These are phyloP conservation scores for Coprinopsis sp. DNA, from an alignment of 768 basidiomycete species.

Conservation along the genomic window DNA sequence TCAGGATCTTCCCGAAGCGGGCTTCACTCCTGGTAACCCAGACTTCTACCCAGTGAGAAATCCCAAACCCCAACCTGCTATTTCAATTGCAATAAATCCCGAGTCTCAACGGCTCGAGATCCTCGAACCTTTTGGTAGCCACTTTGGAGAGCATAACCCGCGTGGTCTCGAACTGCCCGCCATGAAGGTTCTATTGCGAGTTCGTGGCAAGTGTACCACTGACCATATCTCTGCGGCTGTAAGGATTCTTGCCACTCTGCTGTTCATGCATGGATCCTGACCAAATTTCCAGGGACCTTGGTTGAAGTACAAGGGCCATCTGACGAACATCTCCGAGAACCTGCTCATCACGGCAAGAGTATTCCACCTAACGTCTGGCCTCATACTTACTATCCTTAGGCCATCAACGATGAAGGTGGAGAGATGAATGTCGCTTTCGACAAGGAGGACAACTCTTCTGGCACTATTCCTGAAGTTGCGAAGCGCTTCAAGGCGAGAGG, in stretches of 20 bases:
- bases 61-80: conserved; percentile 72
- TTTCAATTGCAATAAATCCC: conserved; percentile 70
- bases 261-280: background rate
- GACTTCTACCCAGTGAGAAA: conserved; percentile 73
- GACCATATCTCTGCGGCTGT: conserved; percentile 98
- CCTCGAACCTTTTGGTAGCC: conserved; percentile 78
- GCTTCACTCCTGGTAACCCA: conserved; percentile 73
- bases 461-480: conserved; percentile 87
- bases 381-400: conserved; percentile 34
- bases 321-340: conserved; percentile 96
- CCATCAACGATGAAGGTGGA: conserved; percentile 91
- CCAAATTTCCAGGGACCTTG: conserved; percentile 70
- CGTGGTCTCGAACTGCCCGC: conserved; percentile 71
- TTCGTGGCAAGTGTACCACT: conserved; percentile 98
- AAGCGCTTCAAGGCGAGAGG: conserved; percentile 79
- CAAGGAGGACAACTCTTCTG: conserved; percentile 52
- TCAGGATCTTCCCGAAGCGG: conserved; percentile 74
- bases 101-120: conserved; percentile 83
- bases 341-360: conserved; percentile 76
- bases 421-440: conserved; percentile 92
- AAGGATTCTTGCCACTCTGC: conserved; percentile 17
- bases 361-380: background rate
- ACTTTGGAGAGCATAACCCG: conserved; percentile 53
- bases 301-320: conserved; percentile 98
- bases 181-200: conserved; percentile 82